These are phyloP conservation scores for Pseudocercospora crystallina DNA, from an alignment of 2,329 filamentous ascomycete genomes.

Conservation along the genomic window DNA sequence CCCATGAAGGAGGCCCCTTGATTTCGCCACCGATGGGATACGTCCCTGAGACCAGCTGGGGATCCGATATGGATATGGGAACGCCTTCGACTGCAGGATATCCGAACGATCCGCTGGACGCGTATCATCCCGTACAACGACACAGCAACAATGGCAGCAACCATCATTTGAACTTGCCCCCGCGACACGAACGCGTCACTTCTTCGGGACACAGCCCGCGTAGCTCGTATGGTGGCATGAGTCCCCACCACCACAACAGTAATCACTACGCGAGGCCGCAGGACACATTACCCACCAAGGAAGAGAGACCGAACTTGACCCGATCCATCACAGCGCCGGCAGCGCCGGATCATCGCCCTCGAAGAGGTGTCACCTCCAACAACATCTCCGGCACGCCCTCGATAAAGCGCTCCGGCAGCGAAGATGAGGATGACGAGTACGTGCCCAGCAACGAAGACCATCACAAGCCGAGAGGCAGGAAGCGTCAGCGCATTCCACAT, in stretches of 20 bases:
- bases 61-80: conserved; percentile 31
- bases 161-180: conserved; percentile 21
- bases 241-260: conserved; percentile 9
- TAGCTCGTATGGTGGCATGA: conserved; percentile 23
- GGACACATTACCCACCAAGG: conserved; percentile 13
- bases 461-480: conserved; percentile 27
- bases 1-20: conserved; percentile 20
- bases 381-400: conserved; percentile 17
- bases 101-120: conserved; percentile 24
- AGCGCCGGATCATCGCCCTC: conserved; percentile 17
- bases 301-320: conserved; percentile 26
- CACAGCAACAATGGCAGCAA: conserved; percentile 4
- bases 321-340: conserved; percentile 30
- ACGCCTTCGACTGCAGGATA: conserved; percentile 30
- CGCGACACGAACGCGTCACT: conserved; percentile 15
- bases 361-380: conserved; percentile 4
- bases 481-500: conserved; percentile 38
- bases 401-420: conserved; percentile 28
- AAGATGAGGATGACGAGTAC: conserved; percentile 34
- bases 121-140: conserved; percentile 24
- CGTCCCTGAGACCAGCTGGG: conserved; percentile 26
- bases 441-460: conserved; percentile 20
- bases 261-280: conserved; percentile 9
- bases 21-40: conserved; percentile 28
- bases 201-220: conserved; percentile 26